Percentiles rank a stretch among this genome's conserved stretches.
Conservation (phyloP, 495 filamentous ascomycete species). For the Penicillium manginii region DNA sequence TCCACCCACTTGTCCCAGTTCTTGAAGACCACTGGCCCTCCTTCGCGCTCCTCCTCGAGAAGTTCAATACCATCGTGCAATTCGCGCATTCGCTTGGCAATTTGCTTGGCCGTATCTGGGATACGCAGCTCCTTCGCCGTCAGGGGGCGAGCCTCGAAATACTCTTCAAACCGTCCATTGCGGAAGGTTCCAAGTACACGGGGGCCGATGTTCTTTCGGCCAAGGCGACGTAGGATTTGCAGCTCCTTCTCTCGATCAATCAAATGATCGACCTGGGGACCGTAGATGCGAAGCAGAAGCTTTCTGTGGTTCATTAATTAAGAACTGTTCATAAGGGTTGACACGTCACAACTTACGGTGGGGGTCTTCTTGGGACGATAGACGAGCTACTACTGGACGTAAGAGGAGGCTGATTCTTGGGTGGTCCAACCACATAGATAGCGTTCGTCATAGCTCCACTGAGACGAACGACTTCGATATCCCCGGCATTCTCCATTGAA, state of each 20-base stretch:
- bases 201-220: conserved; percentile 90
- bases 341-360: conserved; percentile 47
- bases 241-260: conserved; percentile 94
- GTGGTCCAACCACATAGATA: conserved; percentile 90
- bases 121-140: conserved; percentile 76
- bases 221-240: conserved; percentile 81
- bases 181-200: conserved; percentile 89
- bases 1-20: conserved; percentile 97
- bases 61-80: conserved; percentile 93
- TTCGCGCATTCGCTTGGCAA: conserved; percentile 98
- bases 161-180: conserved; percentile 98
- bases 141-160: conserved; percentile 78
- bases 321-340: neutral
- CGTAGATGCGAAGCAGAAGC: conserved; percentile 90
- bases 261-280: conserved; percentile 91
- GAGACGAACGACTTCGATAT: conserved; percentile 81
- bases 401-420: conserved; percentile 53
- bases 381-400: conserved; percentile 41
- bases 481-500: conserved; percentile 66
- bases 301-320: conserved; percentile 56
- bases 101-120: conserved; percentile 84
- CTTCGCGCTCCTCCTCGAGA: conserved; percentile 72
- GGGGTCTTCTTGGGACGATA: conserved; percentile 51
- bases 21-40: conserved; percentile 79
- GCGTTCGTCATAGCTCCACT: conserved; percentile 96